These are phyloP conservation scores for Scutellaria baicalensis DNA, from an alignment of 257 asterid genomes.

Conservation along the genomic window DNA sequence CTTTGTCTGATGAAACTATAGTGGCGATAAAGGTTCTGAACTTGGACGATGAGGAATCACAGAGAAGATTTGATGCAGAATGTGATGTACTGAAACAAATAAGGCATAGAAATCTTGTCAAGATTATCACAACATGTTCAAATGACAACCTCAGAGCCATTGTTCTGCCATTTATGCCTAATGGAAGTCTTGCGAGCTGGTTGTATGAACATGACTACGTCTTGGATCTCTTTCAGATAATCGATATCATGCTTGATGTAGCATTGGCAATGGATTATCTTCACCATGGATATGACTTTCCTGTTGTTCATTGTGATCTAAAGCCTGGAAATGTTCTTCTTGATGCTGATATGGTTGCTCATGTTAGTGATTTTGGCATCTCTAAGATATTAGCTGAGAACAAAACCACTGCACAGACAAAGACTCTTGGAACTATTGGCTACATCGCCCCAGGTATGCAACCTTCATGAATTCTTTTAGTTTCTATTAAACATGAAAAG, in stretches of 20 bases:
- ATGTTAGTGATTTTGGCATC: slow-evolving; percentile 42
- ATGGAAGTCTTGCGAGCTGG: slow-evolving; percentile 34
- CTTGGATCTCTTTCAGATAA: slow-evolving; percentile 12
- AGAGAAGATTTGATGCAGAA: slow-evolving; percentile 26
- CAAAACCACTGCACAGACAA: slow-evolving; percentile 12
- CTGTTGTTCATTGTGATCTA: slow-evolving; percentile 34
- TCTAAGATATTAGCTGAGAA: slow-evolving; percentile 20
- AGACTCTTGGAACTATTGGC: slow-evolving; percentile 33
- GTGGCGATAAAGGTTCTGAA: slow-evolving; percentile 33
- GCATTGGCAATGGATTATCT: slow-evolving; percentile 37
- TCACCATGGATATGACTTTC: slow-evolving; percentile 20
- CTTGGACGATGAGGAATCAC: slow-evolving; percentile 5
- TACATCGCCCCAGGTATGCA: slow-evolving; percentile 36
- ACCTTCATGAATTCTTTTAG: background rate
- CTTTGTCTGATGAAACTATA: slow-evolving; percentile 11
- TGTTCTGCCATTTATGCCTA: slow-evolving; percentile 32
- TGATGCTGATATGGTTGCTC: slow-evolving; percentile 29
- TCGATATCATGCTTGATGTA: slow-evolving; percentile 27
- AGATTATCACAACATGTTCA: slow-evolving; percentile 29
- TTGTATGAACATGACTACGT: background rate
- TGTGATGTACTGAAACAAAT: slow-evolving; percentile 24
- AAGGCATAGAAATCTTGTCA: slow-evolving; percentile 31
- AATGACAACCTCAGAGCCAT: slow-evolving; percentile 17
- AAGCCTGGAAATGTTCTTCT: slow-evolving; percentile 31
- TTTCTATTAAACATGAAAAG: too few species aligned